Evolutionary conservation across 139 green algal genomes (phyloP), one percentile per base, ranked within the genome.

Genomic region (Chlorella sp.): DNA sequence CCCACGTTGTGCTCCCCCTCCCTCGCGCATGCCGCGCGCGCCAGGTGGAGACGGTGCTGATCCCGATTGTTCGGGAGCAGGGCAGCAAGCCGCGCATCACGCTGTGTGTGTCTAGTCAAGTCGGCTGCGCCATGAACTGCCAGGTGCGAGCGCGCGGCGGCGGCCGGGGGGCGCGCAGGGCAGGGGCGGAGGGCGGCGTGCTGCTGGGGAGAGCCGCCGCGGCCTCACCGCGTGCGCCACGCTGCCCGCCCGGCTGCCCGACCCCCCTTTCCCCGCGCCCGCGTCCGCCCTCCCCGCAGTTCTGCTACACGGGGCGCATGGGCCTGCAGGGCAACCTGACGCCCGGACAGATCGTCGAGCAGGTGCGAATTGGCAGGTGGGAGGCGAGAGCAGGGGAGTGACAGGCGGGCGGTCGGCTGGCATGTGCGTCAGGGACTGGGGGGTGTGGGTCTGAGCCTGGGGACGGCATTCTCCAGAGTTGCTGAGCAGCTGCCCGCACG

Each of bases 71-170:
- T 56, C 79, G 82, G 45, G 63, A 79, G 73, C 66, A 55, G 35
- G 82, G 85, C 15, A 50, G 29, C 33, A 80, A 81, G 58, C 43
- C 77, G 31, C 85, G 90, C 38, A 83, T 91, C 71, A 97, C 92
- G 3, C 74, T 96, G 3, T 97, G 92, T 64, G 88, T 97, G 6
- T 90, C 81, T 6, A 87, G 71, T 31, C 91, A 89, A 73, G 86
- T 96, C 8, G 90, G 91, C 40, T 96, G 91, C 73, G 92, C 87
- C 11, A 93, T 94, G 87, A 88, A 88, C 73, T 95, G 90, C 84
- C 87, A 93, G 70, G 61, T 76, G n/a, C n/a, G n/a, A n/a, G n/a
- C n/a, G n/a, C n/a, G n/a, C n/a, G n/a, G n/a, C n/a, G n/a, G n/a
- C n/a, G n/a, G n/a, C n/a, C n/a, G n/a, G n/a, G n/a, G n/a, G n/a